Evolutionary conservation across 345 rosid species (phyloP).

Genomic region (Salix viminalis): DNA sequence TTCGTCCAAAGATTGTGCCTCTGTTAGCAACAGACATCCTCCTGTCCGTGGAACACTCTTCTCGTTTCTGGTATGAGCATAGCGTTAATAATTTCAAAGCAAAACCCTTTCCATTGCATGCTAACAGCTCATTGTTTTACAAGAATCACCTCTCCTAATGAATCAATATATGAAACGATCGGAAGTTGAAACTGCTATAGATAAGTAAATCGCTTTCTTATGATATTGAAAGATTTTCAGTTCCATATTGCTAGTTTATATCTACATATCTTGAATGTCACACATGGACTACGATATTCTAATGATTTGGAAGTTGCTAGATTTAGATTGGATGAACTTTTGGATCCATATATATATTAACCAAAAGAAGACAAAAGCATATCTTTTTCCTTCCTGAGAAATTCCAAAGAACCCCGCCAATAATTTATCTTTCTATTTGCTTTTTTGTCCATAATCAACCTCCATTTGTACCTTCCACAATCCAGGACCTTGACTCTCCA

Average conservation of each 20-base stretch:
- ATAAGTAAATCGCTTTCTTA: background rate
- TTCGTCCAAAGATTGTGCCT: too few relatives aligned
- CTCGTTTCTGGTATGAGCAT: background rate
- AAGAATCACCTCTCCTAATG: background rate
- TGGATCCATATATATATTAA: background rate
- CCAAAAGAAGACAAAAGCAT: background rate
- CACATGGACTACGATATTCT: background rate
- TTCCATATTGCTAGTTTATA: background rate
- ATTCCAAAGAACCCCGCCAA: background rate
- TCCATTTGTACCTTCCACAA: background rate
- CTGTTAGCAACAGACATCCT: too few relatives aligned
- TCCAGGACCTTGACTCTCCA: background rate
- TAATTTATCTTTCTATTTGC: background rate
- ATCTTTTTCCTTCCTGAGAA: background rate
- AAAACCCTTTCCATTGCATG: background rate
- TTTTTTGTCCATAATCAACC: conserved; percentile 4
- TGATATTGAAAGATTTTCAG: background rate
- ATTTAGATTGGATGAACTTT: background rate
- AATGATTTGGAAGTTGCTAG: background rate
- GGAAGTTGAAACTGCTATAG: background rate
- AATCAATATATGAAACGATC: background rate
- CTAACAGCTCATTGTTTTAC: background rate
- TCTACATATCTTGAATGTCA: background rate
- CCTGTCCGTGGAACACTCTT: background rate
- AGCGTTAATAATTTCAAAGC: background rate